Evolutionary conservation across 108 stramenopile genomes (phyloP).

Genomic region (Pelagomonas calceolata): DNA sequence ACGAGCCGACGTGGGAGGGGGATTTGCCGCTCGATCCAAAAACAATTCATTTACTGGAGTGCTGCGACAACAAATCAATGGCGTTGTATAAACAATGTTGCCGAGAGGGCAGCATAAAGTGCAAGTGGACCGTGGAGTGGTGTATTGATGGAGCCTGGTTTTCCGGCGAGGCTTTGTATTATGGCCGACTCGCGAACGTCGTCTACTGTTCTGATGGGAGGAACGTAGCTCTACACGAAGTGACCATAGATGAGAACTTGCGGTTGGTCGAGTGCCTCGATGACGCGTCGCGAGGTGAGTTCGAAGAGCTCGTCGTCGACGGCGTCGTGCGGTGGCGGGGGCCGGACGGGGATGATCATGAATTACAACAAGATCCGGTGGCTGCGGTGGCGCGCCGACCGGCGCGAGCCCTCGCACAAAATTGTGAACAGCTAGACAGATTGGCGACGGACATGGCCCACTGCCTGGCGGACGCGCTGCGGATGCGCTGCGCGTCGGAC

Average conservation of each 20-base stretch:
- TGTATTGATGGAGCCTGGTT: not conserved
- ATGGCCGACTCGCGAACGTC: not conserved
- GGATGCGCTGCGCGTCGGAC: not conserved
- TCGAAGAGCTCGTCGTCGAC: not conserved
- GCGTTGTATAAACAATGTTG: constrained; percentile 12
- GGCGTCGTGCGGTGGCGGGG: not conserved
- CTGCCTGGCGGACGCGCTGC: not conserved
- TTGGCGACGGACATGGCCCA: not conserved
- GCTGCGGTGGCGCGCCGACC: not conserved
- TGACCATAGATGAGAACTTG: not conserved
- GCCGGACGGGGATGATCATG: not conserved
- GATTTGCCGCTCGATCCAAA: constrained; percentile 8
- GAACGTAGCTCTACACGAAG: not conserved
- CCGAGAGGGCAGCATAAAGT: not conserved
- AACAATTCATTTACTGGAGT: constrained; percentile 14
- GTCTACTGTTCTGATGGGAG: not conserved
- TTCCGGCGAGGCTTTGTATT: not conserved
- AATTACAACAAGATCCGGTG: not conserved
- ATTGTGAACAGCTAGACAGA: not conserved
- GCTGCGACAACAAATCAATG: constrained; percentile 2
- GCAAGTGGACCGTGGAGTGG: not conserved
- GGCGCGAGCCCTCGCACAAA: not conserved
- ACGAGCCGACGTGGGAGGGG: constrained; percentile 8
- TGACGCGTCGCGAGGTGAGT: not conserved
- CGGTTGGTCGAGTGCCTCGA: not conserved